A percentile compares a stretch with the other conserved stretches of the same genome.
These are phyloP conservation scores for Globisporangium cylindrosporum DNA, from an alignment of 352 stramenopile species.

Conservation along the genomic window DNA sequence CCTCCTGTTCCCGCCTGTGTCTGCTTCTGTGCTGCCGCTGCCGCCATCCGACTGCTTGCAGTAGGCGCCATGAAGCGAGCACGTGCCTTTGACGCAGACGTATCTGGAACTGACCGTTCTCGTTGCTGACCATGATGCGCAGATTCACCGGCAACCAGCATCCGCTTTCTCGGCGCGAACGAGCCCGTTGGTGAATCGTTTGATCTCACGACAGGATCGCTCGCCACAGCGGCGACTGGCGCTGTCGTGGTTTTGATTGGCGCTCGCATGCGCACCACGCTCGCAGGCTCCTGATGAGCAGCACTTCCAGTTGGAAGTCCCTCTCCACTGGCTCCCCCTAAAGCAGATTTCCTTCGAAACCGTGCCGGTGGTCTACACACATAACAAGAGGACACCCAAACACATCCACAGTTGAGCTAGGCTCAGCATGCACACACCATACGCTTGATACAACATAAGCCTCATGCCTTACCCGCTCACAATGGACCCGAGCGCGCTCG, in stretches of 20 bases:
- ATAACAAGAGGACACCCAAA: neutral
- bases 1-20: neutral
- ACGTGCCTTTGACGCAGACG: neutral
- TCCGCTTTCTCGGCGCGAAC: neutral
- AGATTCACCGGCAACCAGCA: neutral
- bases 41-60: slow-evolving; percentile 16
- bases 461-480: slow-evolving; percentile 12
- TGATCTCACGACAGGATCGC: neutral
- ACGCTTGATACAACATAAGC: neutral
- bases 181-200: neutral
- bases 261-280: slow-evolving; percentile 4
- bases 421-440: neutral
- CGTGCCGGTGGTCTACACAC: slow-evolving; percentile 2
- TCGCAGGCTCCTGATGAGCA: neutral
- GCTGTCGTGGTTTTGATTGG: slow-evolving; percentile 12
- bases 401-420: neutral
- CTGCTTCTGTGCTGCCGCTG: slow-evolving; percentile 5
- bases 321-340: neutral
- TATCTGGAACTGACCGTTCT: neutral
- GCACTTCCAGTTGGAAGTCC: neutral
- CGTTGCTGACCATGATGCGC: neutral
- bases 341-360: slow-evolving; percentile 1
- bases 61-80: slow-evolving; percentile 18
- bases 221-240: neutral
- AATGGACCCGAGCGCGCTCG: neutral